Evolutionary conservation across 2,329 filamentous ascomycete genomes (phyloP).

Genomic region (Neurospora sp.): DNA sequence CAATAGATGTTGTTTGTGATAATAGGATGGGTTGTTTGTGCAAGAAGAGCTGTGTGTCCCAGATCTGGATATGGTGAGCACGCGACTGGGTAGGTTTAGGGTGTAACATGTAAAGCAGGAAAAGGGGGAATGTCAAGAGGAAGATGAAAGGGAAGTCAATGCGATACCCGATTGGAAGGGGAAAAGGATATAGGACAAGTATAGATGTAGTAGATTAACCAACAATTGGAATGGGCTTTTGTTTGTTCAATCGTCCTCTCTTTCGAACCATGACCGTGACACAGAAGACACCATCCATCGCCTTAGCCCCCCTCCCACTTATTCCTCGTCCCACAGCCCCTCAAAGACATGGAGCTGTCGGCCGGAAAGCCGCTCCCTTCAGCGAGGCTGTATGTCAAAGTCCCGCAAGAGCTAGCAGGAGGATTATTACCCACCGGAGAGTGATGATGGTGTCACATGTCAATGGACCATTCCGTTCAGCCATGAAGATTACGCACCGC

Average conservation of each 20-base stretch:
- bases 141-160: neutral
- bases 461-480: too few species aligned
- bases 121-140: neutral
- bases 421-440: neutral
- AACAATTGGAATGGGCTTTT: neutral
- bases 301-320: neutral
- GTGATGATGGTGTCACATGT: too few species aligned
- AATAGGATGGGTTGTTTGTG: neutral
- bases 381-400: neutral
- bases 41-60: neutral
- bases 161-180: neutral
- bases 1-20: neutral
- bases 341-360: neutral
- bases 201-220: neutral
- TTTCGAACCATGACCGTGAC: neutral
- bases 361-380: neutral
- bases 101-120: neutral
- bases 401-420: too few species aligned
- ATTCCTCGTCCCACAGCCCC: neutral
- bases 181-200: neutral
- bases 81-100: neutral
- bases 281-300: neutral
- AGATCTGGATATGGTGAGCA: neutral
- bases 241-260: neutral
- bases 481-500: too few species aligned